Conservation (phyloP, 1,139 yeast species). For the Ogataea hybrid region DNA sequence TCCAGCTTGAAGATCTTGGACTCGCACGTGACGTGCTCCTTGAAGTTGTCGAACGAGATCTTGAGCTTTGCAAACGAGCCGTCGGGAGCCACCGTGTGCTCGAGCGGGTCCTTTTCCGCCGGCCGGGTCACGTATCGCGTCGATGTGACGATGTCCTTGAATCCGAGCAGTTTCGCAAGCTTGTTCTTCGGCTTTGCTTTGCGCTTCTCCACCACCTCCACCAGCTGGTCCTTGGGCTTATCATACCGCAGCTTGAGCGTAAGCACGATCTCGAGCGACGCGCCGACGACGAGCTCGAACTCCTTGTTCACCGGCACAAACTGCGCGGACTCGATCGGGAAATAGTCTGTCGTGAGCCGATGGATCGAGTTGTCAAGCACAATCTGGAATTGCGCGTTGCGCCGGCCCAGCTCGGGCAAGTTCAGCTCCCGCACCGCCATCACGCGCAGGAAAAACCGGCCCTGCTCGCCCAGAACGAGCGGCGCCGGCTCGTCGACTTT, state of each 20-base stretch:
- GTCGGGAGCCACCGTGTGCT: constrained; percentile 64
- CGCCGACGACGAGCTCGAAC: constrained; percentile 75
- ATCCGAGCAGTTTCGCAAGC: constrained; percentile 47
- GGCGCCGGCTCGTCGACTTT: constrained; percentile 1
- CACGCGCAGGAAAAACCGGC: constrained; percentile 70
- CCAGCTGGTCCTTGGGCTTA: constrained; percentile 52
- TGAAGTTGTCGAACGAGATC: constrained; percentile 60
- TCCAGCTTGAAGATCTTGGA: constrained; percentile 53
- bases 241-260: constrained; percentile 69
- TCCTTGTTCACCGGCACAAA: constrained; percentile 65
- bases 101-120: constrained; percentile 53
- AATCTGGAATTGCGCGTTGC: constrained; percentile 63
- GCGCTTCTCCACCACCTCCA: constrained; percentile 56
- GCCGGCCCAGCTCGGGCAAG: constrained; percentile 53
- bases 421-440: constrained; percentile 55
- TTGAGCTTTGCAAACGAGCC: constrained; percentile 86
- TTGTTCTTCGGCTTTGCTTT: constrained; percentile 46
- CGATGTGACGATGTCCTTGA: constrained; percentile 41
- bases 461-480: constrained; percentile 50
- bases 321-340: constrained; percentile 38
- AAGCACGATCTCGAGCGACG: constrained; percentile 63
- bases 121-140: constrained; percentile 53
- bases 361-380: constrained; percentile 90
- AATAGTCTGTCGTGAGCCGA: constrained; percentile 72
- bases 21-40: constrained; percentile 52